Evolutionary conservation across 2,329 filamentous ascomycete genomes (phyloP).

Genomic region (Samsoniella hepiali): DNA sequence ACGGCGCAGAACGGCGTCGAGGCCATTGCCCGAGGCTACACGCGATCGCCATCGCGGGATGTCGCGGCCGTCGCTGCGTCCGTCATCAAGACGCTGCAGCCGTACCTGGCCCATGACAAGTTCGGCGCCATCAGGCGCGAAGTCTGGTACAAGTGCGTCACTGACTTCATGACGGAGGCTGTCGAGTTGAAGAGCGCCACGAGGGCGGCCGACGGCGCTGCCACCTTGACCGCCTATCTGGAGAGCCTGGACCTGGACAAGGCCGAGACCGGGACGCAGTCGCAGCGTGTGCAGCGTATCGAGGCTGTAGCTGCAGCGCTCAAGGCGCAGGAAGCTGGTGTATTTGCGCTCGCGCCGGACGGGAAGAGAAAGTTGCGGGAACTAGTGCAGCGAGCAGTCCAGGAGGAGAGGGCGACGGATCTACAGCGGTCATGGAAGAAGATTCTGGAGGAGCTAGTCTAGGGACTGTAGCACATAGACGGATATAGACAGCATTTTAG

Average conservation of each 20-base stretch:
- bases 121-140: constrained; percentile 46
- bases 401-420: constrained; percentile 43
- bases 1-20: constrained; percentile 51
- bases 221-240: constrained; percentile 39
- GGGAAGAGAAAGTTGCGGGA: constrained; percentile 30
- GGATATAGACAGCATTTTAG: background rate
- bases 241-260: constrained; percentile 45
- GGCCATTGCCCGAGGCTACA: constrained; percentile 49
- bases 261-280: constrained; percentile 47
- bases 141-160: constrained; percentile 50
- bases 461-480: background rate
- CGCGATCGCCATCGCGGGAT: constrained; percentile 35
- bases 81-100: constrained; percentile 40
- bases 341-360: constrained; percentile 36
- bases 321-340: constrained; percentile 40
- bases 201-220: constrained; percentile 23
- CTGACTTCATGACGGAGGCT: constrained; percentile 46
- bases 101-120: constrained; percentile 37
- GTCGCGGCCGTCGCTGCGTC: constrained; percentile 38
- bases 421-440: constrained; percentile 43
- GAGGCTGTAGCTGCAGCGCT: constrained; percentile 44
- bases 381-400: constrained; percentile 34
- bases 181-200: constrained; percentile 23
- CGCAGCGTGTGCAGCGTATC: constrained; percentile 47
- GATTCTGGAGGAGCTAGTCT: constrained; percentile 31